These are phyloP conservation scores for Aspergillus transmontanensis DNA, from an alignment of 2,329 filamentous ascomycete species.

Conservation along the genomic window DNA sequence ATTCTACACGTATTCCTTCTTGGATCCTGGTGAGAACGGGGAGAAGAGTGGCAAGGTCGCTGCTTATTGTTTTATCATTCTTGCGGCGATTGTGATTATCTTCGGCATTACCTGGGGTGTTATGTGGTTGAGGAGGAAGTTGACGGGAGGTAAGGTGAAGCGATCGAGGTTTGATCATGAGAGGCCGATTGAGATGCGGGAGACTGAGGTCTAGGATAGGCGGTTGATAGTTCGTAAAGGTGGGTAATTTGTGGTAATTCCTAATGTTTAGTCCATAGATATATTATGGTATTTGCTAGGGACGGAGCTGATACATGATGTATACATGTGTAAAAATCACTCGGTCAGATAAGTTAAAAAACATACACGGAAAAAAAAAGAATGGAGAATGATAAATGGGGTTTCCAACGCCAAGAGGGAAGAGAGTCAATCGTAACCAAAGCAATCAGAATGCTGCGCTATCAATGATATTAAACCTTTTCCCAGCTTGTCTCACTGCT, in stretches of 20 bases:
- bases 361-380: neutral
- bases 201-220: slow-evolving; percentile 4
- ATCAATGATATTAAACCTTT: slow-evolving; percentile 25
- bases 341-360: neutral
- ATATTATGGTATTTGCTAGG: neutral
- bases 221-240: neutral
- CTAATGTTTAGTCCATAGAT: neutral
- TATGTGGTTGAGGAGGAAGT: slow-evolving; percentile 56
- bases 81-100: slow-evolving; percentile 57
- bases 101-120: slow-evolving; percentile 56
- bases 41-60: slow-evolving; percentile 56
- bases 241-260: neutral
- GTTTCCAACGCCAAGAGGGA: neutral
- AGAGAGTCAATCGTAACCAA: neutral
- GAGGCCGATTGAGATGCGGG: slow-evolving; percentile 14
- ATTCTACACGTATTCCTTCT: slow-evolving; percentile 77
- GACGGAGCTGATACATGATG: neutral
- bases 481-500: slow-evolving; percentile 42
- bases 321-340: neutral
- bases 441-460: neutral
- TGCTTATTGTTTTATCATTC: slow-evolving; percentile 63
- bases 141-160: slow-evolving; percentile 40
- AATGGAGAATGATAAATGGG: neutral
- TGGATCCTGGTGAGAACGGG: slow-evolving; percentile 62
- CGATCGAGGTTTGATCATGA: slow-evolving; percentile 24